A percentile compares a stretch with the other conserved stretches of the same genome.
These are phyloP conservation scores for Geosmithia flava DNA, from an alignment of 2,329 filamentous ascomycete genomes.

Conservation along the genomic window DNA sequence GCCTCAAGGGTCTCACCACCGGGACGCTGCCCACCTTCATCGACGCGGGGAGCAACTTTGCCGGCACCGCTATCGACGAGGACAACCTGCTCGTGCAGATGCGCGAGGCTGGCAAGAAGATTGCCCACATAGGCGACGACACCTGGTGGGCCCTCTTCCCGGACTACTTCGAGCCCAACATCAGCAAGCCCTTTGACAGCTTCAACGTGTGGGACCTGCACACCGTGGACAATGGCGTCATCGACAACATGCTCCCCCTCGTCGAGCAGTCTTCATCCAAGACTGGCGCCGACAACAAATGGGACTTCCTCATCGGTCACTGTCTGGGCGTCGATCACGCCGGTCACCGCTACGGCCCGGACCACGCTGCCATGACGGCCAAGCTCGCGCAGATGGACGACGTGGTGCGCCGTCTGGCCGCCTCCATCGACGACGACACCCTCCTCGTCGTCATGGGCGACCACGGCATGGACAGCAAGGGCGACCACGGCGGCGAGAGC, in stretches of 20 bases:
- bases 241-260: slow-evolving; percentile 79
- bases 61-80: slow-evolving; percentile 89
- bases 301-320: slow-evolving; percentile 94
- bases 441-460: slow-evolving; percentile 96
- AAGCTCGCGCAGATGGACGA: slow-evolving; percentile 88
- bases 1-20: slow-evolving; percentile 87
- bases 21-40: slow-evolving; percentile 92
- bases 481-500: slow-evolving; percentile 96
- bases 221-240: slow-evolving; percentile 91
- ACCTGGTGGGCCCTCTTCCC: slow-evolving; percentile 94
- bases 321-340: slow-evolving; percentile 94
- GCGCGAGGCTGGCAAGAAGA: slow-evolving; percentile 51
- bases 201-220: slow-evolving; percentile 98
- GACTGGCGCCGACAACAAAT: slow-evolving; percentile 37
- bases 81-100: slow-evolving; percentile 64
- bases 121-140: slow-evolving; percentile 94
- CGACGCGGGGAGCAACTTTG: slow-evolving; percentile 89
- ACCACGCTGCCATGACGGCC: slow-evolving; percentile 80
- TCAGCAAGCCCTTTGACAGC: slow-evolving; percentile 85
- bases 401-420: slow-evolving; percentile 61
- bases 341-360: slow-evolving; percentile 87
- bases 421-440: slow-evolving; percentile 69
- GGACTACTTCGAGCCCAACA: slow-evolving; percentile 76
- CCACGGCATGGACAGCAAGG: slow-evolving; percentile 95
- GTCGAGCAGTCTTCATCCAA: slow-evolving; percentile 29